These are phyloP conservation scores for Annona squamosa DNA, from an alignment of 164 flowering plant species.

Conservation along the genomic window DNA sequence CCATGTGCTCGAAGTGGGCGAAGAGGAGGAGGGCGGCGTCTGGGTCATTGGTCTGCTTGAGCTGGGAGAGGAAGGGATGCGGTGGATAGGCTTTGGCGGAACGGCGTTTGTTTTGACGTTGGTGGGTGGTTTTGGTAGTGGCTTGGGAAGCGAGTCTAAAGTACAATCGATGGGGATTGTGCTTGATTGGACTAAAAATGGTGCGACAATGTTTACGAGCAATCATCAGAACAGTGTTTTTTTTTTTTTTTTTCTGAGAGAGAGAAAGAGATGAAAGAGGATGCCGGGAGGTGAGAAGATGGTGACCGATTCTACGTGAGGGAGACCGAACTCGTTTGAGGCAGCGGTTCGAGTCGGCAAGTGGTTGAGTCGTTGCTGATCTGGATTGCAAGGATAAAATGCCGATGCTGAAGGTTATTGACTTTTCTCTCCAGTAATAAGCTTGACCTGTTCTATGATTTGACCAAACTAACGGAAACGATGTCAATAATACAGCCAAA, in stretches of 20 bases:
- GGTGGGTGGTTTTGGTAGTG: neutral
- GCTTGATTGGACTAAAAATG: neutral
- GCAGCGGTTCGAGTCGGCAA: neutral
- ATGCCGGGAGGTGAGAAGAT: neutral
- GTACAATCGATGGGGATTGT: neutral
- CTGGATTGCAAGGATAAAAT: no score
- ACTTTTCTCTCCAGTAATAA: no score
- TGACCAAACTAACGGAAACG: no score
- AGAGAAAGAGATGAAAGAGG: no score
- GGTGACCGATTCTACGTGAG: neutral
- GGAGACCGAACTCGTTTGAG: neutral
- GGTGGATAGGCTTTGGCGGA: constrained; percentile 18
- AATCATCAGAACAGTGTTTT: neutral
- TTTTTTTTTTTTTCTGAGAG: no score
- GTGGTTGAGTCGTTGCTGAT: no score
- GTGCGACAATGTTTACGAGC: neutral
- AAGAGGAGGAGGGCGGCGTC: constrained; percentile 47
- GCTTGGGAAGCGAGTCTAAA: neutral
- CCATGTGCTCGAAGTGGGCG: constrained; percentile 36
- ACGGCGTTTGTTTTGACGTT: neutral
- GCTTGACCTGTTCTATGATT: no score
- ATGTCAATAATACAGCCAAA: no score
- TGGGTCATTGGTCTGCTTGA: constrained; percentile 45
- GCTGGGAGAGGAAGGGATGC: constrained; percentile 41
- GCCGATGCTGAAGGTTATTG: no score